Evolutionary conservation across 2,329 filamentous ascomycete species (phyloP), one percentile per base, ranked within the genome.

Genomic region (Neofusicoccum kwambonambiense): DNA sequence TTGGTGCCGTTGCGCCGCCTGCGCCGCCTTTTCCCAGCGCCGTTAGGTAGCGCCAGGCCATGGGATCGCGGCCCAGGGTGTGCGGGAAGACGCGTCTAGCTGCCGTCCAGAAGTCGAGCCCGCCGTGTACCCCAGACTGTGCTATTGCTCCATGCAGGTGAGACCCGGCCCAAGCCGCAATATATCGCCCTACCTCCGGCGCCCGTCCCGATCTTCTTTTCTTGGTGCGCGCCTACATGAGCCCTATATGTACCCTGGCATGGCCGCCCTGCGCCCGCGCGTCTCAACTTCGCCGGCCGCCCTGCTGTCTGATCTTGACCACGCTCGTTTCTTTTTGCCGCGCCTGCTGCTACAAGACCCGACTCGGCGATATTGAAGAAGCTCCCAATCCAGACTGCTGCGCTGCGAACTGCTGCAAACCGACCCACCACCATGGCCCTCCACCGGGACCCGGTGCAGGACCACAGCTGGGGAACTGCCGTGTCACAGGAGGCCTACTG

Each of bases 401-500:
- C 47, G 27, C 47, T 50, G 19, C 27, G 17, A 54, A 41, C 49
- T 34, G 49, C 12, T 51, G 27, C 27, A 4, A 31, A 31, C 45
- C 45, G 19, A 57, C 13, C 42, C 56, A 12, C 11, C 56, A 8
- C 56, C 41, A 60, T 60, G 56, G 56, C 56, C 27, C 42, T 35
- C n/a, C 42, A 35, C 41, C 41, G 42, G 41, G 41, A 22, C 31
- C 27, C 54, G 56, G 56, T 35, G 41, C 56, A 44, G 41, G n/a
- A 60, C 56, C 44, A 60, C 42, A 19, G 41, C 56, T 60, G 56
- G 56, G 56, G 42, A 13, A 60, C 31, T 39, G 27, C 27, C n/a
- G 56, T 60, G 31, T 47, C 56, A 47, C 56, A 45, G 17, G 56
- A 60, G 17, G 56, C 56, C 41, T 47, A 60, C 56, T 60, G 56